Conservation (phyloP, 192 early-diverging fungal species). For the Funneliformis mosseae region DNA sequence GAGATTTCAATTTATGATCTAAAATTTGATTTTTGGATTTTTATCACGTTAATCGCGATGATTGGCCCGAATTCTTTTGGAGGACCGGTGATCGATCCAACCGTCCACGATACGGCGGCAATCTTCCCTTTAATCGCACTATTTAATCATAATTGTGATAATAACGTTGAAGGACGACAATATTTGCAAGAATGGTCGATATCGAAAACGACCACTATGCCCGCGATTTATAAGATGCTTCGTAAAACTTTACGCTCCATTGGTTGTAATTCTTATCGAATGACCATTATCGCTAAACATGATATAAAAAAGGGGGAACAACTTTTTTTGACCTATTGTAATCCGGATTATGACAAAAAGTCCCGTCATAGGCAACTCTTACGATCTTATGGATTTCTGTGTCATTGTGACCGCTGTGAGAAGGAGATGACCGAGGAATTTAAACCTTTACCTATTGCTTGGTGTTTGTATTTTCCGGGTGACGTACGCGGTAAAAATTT, state of each 20-base stretch:
- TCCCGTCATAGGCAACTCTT: neutral
- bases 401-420: neutral
- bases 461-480: neutral
- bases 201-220: neutral
- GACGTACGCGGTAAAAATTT: neutral
- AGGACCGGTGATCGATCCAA: neutral
- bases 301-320: slow-evolving; percentile 1
- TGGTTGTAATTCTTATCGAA: neutral
- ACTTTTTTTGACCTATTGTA: neutral
- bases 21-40: slow-evolving; percentile 28
- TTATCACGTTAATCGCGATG: slow-evolving; percentile 17
- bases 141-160: slow-evolving; percentile 25
- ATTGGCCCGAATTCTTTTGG: slow-evolving; percentile 8
- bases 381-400: neutral
- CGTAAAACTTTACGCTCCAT: neutral
- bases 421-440: neutral
- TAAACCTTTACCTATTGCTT: neutral
- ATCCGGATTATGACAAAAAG: neutral
- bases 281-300: neutral
- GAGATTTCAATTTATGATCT: slow-evolving; percentile 23
- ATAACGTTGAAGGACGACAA: neutral
- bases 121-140: slow-evolving; percentile 17
- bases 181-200: neutral
- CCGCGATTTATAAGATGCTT: neutral
- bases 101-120: neutral